These are phyloP conservation scores for Oryza nivara DNA, from an alignment of 176 grass and related monocot genomes.

Conservation along the genomic window DNA sequence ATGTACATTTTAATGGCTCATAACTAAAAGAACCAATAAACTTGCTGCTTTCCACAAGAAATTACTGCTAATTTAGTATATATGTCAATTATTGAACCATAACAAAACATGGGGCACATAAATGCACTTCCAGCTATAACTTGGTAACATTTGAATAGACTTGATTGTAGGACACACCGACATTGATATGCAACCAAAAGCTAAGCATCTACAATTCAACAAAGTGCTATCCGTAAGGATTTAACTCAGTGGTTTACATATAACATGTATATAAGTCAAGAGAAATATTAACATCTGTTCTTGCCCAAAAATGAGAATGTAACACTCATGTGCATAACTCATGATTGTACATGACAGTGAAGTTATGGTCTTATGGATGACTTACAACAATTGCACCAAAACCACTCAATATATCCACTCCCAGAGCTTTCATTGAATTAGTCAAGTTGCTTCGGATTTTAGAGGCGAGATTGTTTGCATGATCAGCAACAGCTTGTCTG, in stretches of 20 bases:
- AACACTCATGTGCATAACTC: background rate
- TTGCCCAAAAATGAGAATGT: background rate
- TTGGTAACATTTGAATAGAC: background rate
- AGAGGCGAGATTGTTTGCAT: conserved; percentile 90
- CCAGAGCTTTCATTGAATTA: conserved; percentile 90
- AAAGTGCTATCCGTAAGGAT: background rate
- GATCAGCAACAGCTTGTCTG: conserved; percentile 85
- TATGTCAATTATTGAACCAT: background rate
- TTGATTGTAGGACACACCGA: background rate
- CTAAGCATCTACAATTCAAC: conserved; percentile 8
- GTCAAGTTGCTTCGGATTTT: conserved; percentile 95
- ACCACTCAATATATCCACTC: conserved; percentile 86
- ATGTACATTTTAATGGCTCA: background rate
- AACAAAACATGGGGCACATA: background rate
- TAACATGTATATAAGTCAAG: background rate
- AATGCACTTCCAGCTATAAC: background rate
- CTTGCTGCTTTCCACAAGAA: background rate
- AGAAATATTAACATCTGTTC: background rate
- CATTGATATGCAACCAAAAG: background rate
- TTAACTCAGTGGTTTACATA: background rate
- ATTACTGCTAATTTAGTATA: conserved; percentile 1
- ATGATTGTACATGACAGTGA: conserved; percentile 6
- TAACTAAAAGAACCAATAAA: conserved; percentile 7
- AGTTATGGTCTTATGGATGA: conserved; percentile 20
- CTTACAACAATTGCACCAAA: conserved; percentile 83